Evolutionary conservation across 164 flowering plant species (phyloP), one percentile per base, ranked within the genome.

Genomic region (Macadamia integrifolia): DNA sequence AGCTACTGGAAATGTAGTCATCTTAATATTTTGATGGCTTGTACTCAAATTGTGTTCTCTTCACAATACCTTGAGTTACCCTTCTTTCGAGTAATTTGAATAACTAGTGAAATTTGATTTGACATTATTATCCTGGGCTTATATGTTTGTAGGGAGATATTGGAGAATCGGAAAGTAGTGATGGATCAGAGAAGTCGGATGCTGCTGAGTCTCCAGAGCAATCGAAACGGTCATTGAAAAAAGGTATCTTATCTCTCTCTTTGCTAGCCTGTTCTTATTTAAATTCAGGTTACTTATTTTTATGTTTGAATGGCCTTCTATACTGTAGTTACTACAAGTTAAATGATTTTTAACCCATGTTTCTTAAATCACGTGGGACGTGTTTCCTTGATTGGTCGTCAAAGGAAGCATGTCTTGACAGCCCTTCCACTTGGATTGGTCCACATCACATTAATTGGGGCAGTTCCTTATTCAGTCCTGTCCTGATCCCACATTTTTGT

Each of bases 151-250:
- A 93, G 97, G 80, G 81, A 57, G 80, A 86, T 52, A 72, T 88
- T 56, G 88, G 85, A 82, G 96, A 87, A 63, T 18, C 76, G 61
- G 90, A 82, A 55, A 82, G 78, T 77, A 72, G 82, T 5, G 69
- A 87, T 5, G 80, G 78, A 68, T 68, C 94, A 40, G 83, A 72
- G 30, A 76, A 81, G 58, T 43, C 87, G 15, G 88, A 82, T 66
- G 64, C 77, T 72, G 76, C 12, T 68, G 90, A 80, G 18, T 57
- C 85, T 43, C 72, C 86, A 63, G 81, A 84, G 50, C 81, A 76
- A 57, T 71, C 86, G n/a, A 78, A 81, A 43, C 73, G 69, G 52
- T 82, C 83, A 69, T 73, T 94, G 55, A 92, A 69, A 77, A 94
- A 77, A 81, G 99, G 99, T 89, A 71, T 42, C 42, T 48, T 28